Base-by-base conservation (phyloP, 805 yeast species). In the Hanseniaspora lachancei region DNA sequence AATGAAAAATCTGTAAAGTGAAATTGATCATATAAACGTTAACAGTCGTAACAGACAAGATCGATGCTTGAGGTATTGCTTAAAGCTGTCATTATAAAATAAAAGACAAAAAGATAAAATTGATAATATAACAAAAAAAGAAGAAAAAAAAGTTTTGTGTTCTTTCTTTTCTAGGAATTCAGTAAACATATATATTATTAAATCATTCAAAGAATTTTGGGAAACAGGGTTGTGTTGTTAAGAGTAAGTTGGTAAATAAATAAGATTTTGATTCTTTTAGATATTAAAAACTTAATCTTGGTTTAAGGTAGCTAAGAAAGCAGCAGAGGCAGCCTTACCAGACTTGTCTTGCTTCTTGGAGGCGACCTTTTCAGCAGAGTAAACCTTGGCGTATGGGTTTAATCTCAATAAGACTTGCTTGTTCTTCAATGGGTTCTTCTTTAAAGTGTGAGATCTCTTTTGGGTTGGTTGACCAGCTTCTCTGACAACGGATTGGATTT, bases 371-470 rank as follows among this genome's bases (percentile, higher is more conserved):
- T 88, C 82, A 75, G 85, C 89, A 69, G 95, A 72, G 79, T 82
- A 91, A 68, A 91, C 95, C 85, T 87, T 88, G 70, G 98, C 97
- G 84, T 93, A 93, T 67, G 99, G 99, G 96, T 93, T 93, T 76
- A 93, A 85, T 82, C 97, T 88, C 76, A 89, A 83, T 74, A 89
- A 77, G 70, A 89, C 91, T 80, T 88, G 95, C 84, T 88, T 89
- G 97, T 93, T 93, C 93, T 88, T 91, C 74, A 89, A 84, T 77
- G 96, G 95, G 89, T 87, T 91, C 91, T 89, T 89, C 96, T 93
- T 93, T 77, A 83, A 82, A 74, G 87, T 95, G 82, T 86, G 88
- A 65, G 88, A 74, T 76, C 95, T 86, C 89, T 89, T 88, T 76
- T 86, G 89, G 72, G 83, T 77, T 69, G 93, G 77, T 76, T 85